Conservation (phyloP, 2,329 filamentous ascomycete genomes). For the Pezizomycotina sp. region DNA sequence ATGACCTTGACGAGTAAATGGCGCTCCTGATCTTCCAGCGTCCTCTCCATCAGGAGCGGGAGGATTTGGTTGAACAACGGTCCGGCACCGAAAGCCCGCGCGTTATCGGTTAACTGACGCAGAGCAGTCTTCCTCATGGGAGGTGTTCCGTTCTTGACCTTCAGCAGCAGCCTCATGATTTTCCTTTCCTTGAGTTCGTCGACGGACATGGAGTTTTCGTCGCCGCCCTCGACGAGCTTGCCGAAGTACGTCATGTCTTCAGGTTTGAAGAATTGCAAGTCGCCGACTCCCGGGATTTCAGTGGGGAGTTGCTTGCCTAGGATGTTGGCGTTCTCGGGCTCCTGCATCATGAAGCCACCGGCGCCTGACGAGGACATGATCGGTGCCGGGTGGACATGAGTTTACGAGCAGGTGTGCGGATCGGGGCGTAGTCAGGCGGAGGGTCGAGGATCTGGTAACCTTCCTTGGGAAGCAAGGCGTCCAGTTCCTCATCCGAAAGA, state of each 20-base stretch:
- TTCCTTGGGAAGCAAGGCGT: conserved; percentile 74
- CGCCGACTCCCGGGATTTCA: conserved; percentile 88
- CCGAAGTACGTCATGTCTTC: conserved; percentile 99
- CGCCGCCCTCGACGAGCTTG: conserved; percentile 83
- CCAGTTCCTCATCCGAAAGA: conserved; percentile 83
- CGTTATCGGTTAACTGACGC: conserved; percentile 93
- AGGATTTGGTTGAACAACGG: conserved; percentile 95
- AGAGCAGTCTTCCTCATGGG: conserved; percentile 97
- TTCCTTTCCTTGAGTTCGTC: conserved; percentile 96
- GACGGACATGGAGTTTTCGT: conserved; percentile 80
- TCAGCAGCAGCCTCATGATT: conserved; percentile 90
- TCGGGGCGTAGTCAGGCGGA: conserved; percentile 78
- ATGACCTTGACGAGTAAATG: conserved; percentile 98
- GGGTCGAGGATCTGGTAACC: conserved; percentile 86
- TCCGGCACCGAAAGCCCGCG: conserved; percentile 83
- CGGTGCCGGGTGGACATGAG: conserved; percentile 55
- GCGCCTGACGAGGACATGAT: conserved; percentile 40
- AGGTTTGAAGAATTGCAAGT: conserved; percentile 93
- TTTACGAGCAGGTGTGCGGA: conserved; percentile 59
- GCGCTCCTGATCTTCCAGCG: conserved; percentile 89
- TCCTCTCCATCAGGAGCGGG: conserved; percentile 94
- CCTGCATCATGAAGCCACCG: conserved; percentile 92
- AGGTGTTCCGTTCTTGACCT: conserved; percentile 97
- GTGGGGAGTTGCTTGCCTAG: conserved; percentile 84
- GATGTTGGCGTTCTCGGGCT: conserved; percentile 66